Conservation (phyloP, 345 rosid genomes). For the Litchi chinensis region DNA sequence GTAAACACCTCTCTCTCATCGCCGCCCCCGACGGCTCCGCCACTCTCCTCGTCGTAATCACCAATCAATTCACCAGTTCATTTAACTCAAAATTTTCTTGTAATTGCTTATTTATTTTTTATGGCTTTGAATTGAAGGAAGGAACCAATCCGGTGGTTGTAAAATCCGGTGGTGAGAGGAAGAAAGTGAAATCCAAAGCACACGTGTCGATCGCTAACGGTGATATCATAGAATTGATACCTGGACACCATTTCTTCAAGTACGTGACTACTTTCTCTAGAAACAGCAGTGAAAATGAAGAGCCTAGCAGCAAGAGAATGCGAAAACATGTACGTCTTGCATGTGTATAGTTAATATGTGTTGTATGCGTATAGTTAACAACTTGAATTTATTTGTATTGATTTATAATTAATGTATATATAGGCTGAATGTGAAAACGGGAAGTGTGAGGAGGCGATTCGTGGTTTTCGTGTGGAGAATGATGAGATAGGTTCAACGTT, state of each 20-base stretch:
- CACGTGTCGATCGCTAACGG: constrained; percentile 43
- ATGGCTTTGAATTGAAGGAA: constrained; percentile 42
- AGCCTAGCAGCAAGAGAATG: constrained; percentile 46
- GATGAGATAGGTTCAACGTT: constrained; percentile 56
- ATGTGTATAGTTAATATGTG: too few species aligned
- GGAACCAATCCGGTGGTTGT: constrained; percentile 87
- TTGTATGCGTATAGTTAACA: not conserved
- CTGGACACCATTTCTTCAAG: constrained; percentile 74
- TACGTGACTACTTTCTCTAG: constrained; percentile 35
- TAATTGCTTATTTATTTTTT: not conserved
- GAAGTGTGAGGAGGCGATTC: constrained; percentile 51
- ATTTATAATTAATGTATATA: constrained; percentile 1
- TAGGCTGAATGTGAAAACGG: constrained; percentile 36
- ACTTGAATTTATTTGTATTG: not conserved
- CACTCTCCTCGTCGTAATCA: constrained; percentile 52
- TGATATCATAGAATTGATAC: constrained; percentile 79
- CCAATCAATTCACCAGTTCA: not conserved
- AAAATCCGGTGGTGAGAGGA: constrained; percentile 60
- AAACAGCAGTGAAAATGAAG: constrained; percentile 32
- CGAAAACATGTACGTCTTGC: constrained; percentile 33
- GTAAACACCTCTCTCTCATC: constrained; percentile 68
- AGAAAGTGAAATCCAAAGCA: constrained; percentile 54
- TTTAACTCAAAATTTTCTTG: not conserved
- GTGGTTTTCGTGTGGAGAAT: constrained; percentile 42
- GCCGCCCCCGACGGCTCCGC: constrained; percentile 55